Evolutionary conservation across 345 rosid species (phyloP).

Genomic region (Salix udensis): DNA sequence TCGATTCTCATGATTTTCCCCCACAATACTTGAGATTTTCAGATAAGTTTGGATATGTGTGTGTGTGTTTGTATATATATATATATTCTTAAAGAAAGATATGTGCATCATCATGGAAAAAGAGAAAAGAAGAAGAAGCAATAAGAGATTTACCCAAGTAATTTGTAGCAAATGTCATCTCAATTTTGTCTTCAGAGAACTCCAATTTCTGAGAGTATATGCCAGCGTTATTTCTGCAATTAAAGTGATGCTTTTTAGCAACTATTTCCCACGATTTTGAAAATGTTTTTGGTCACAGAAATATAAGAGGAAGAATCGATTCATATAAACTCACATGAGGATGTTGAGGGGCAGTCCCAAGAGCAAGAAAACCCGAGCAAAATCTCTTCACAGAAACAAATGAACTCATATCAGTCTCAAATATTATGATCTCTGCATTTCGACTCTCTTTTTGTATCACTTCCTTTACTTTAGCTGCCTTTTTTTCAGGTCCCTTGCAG

Average conservation of each 20-base stretch:
- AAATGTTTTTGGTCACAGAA: neutral
- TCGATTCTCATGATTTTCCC: neutral
- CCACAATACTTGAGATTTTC: neutral
- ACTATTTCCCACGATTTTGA: neutral
- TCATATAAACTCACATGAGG: slow-evolving; percentile 56
- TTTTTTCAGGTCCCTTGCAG: slow-evolving; percentile 80
- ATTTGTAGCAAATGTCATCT: slow-evolving; percentile 91
- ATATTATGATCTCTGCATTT: slow-evolving; percentile 46
- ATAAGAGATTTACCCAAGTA: slow-evolving; percentile 54
- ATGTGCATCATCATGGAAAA: neutral
- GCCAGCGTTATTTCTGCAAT: slow-evolving; percentile 88
- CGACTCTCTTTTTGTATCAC: slow-evolving; percentile 54
- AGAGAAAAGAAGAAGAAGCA: neutral
- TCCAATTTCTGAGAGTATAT: slow-evolving; percentile 72
- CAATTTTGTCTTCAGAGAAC: slow-evolving; percentile 90
- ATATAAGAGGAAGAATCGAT: neutral
- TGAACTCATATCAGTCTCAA: slow-evolving; percentile 80
- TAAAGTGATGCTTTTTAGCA: neutral
- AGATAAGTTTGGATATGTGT: too few species aligned
- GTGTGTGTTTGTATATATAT: too few species aligned
- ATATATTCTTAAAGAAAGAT: too few species aligned
- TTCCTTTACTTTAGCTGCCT: slow-evolving; percentile 57
- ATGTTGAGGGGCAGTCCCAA: slow-evolving; percentile 74
- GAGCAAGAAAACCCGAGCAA: slow-evolving; percentile 56
- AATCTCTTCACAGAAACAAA: slow-evolving; percentile 71